Evolutionary conservation across 2,329 filamentous ascomycete species (phyloP).

Genomic region (Tolypocladium tundrense): DNA sequence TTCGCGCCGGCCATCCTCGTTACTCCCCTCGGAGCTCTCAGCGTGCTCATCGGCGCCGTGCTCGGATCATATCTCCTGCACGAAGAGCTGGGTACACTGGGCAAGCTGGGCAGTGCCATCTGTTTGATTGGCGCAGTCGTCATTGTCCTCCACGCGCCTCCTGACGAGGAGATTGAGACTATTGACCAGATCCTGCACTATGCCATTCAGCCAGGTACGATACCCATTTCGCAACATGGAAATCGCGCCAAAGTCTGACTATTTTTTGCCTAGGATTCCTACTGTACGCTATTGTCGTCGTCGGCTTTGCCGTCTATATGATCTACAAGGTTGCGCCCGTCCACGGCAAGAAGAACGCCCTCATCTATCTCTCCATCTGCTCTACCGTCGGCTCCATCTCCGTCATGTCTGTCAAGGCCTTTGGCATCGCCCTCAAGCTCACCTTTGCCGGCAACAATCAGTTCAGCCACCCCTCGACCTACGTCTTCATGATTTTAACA

Average conservation of each 20-base stretch:
- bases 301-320: slow-evolving; percentile 81
- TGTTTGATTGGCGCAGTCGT: slow-evolving; percentile 94
- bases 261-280: slow-evolving; percentile 61
- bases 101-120: slow-evolving; percentile 90
- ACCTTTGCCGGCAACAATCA: slow-evolving; percentile 91
- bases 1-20: slow-evolving; percentile 98
- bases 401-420: slow-evolving; percentile 98
- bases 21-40: slow-evolving; percentile 85
- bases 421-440: slow-evolving; percentile 93
- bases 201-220: slow-evolving; percentile 77
- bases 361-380: slow-evolving; percentile 96
- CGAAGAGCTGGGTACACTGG: slow-evolving; percentile 80
- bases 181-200: slow-evolving; percentile 88
- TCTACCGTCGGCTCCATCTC: slow-evolving; percentile 94
- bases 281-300: slow-evolving; percentile 70
- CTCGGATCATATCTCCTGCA: slow-evolving; percentile 89
- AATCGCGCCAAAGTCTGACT: slow-evolving; percentile 3
- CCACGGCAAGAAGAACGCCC: slow-evolving; percentile 88
- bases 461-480: slow-evolving; percentile 88
- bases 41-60: slow-evolving; percentile 89
- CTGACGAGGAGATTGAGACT: slow-evolving; percentile 81
- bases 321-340: slow-evolving; percentile 88
- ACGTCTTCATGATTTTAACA: slow-evolving; percentile 92
- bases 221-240: slow-evolving; percentile 11
- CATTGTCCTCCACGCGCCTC: slow-evolving; percentile 92